phyloP scores from a whole-genome alignment of 441 rosid species.

The Aleurites moluccanus region DNA sequence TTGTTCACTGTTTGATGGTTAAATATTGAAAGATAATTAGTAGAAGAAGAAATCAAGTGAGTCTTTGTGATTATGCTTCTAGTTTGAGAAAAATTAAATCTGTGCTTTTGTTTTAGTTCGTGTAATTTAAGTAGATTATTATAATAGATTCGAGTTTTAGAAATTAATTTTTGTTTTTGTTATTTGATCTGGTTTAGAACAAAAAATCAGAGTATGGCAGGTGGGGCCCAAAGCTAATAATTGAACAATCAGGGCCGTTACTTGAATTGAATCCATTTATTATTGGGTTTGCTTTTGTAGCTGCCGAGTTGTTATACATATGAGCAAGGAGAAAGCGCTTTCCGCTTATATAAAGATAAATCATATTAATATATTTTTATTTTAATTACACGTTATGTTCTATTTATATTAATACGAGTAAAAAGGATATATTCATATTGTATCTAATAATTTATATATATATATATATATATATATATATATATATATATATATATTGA shows the following conservation, averaged over 20 bases:
- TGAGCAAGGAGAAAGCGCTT: too few species aligned
- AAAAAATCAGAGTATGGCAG: background rate
- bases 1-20: conserved; percentile 4
- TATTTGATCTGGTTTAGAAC: background rate
- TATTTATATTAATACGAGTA: too few species aligned
- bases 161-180: background rate
- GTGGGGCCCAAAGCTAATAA: conserved; percentile 9
- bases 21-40: background rate
- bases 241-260: conserved; percentile 36
- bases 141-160: too few species aligned
- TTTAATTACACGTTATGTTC: too few species aligned
- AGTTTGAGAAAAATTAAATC: background rate
- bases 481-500: background rate
- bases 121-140: too few species aligned
- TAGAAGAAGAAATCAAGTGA: background rate
- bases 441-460: too few species aligned
- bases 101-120: too few species aligned
- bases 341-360: too few species aligned
- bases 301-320: background rate
- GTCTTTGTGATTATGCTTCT: background rate
- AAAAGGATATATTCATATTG: too few species aligned
- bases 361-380: too few species aligned
- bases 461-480: too few species aligned
- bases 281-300: background rate
- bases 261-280: conserved; percentile 8